phyloP scores from a whole-genome alignment of 192 early-diverging fungal genomes.

The Radiomyces spectabilis region DNA sequence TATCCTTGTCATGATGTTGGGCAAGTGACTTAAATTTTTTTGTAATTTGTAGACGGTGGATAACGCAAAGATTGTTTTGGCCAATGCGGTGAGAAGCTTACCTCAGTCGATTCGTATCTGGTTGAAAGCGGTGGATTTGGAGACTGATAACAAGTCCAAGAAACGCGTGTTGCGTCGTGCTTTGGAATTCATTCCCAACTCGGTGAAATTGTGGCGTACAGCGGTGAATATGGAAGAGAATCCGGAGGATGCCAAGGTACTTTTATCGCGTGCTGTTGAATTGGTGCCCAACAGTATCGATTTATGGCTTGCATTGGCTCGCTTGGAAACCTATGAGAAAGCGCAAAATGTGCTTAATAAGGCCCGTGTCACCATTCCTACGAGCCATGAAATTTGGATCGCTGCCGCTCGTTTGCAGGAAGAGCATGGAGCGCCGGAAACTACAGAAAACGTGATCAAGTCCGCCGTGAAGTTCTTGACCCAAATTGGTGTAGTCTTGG shows the following conservation, averaged over 20 bases:
- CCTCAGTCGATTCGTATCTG: constrained; percentile 93
- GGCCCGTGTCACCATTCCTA: constrained; percentile 76
- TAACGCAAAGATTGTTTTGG: constrained; percentile 86
- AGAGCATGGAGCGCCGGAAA: constrained; percentile 59
- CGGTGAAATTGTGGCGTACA: constrained; percentile 86
- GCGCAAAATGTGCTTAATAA: constrained; percentile 88
- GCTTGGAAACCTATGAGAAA: constrained; percentile 83
- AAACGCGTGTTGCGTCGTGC: constrained; percentile 83
- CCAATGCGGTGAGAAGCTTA: constrained; percentile 79
- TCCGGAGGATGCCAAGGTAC: constrained; percentile 81
- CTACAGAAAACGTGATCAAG: constrained; percentile 61
- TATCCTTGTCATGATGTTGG: background rate
- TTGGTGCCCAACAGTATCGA: constrained; percentile 85
- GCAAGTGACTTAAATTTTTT: background rate
- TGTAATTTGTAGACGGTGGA: constrained; percentile 39
- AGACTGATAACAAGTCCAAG: constrained; percentile 67
- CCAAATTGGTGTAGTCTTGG: constrained; percentile 57
- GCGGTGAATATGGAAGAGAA: constrained; percentile 90
- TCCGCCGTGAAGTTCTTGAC: constrained; percentile 65
- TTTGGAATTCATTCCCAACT: constrained; percentile 90
- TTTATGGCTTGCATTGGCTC: constrained; percentile 92
- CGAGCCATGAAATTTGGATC: constrained; percentile 93
- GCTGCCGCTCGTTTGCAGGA: constrained; percentile 89
- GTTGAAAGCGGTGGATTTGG: constrained; percentile 80
- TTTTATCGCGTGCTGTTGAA: constrained; percentile 92